Base-by-base conservation (phyloP, 345 rosid genomes). In the Populus tremula region DNA sequence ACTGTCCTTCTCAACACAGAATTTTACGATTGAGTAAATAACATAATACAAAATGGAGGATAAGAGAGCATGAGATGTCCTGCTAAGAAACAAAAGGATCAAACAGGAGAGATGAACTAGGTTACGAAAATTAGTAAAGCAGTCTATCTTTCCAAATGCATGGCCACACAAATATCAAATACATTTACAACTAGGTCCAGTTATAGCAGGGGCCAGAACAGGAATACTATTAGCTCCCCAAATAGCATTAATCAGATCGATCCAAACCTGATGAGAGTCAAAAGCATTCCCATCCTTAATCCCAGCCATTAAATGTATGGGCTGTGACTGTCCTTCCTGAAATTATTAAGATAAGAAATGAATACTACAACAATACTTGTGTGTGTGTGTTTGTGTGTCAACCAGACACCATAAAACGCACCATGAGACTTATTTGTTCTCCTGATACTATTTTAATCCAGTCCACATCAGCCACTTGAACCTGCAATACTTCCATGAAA, bases 371-470 rank as follows among this genome's bases (percentile, higher is more conserved):
- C 25, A 67, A 72, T 63, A 64, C 9, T 17, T 31, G 64, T 45
- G 47, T 45, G 17, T 45, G 49, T 39, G 41, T 45, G 16, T 45
- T 13, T 45, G 1, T 45, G 50, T 13, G 75, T 47, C 2, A 47
- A 12, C 69, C 54, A 69, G 53, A 65, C 27, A n/a, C 33, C 49
- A 69, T 50, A 81, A 81, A 81, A 76, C 88, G 63, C 79, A 95
- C 99, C 97, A 91, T 89, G 79, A 95, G 88, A 85, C 90, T 91
- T 84, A 95, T 91, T 83, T 86, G 91, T 75, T 92, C 91, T 81
- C 88, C 87, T 36, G 96, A 87, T 25, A 83, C 82, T 78, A 95
- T 90, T 84, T 90, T 93, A 80, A 95, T 90, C 99, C 99, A 95
- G 83, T 91, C 98, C 50, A 95, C 79, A 81, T 93, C 98, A 65